Evolutionary conservation across 331 rosid species (phyloP).

Genomic region (Pyracantha coccinea): DNA sequence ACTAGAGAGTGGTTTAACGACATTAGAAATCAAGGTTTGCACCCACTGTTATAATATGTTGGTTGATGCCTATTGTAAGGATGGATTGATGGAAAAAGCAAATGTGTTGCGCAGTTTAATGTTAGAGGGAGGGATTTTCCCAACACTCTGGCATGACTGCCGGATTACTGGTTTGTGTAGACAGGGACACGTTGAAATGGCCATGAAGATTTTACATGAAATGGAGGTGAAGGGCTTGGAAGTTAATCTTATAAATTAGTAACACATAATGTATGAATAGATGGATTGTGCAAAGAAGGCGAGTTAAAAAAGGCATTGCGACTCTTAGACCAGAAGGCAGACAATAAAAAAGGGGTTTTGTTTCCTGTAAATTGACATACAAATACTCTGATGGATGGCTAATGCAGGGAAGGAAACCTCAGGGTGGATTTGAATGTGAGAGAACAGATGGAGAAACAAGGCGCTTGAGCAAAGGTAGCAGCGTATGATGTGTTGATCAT

Average conservation of each 20-base stretch:
- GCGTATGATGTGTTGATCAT: conserved; percentile 29
- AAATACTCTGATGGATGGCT: conserved; percentile 35
- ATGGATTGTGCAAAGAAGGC: conserved; percentile 19
- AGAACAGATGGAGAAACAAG: conserved; percentile 33
- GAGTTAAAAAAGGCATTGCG: conserved; percentile 24
- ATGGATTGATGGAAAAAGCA: conserved; percentile 29
- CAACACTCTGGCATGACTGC: conserved; percentile 27
- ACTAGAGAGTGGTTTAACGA: conserved; percentile 28
- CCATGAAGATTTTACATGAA: conserved; percentile 14
- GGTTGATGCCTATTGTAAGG: conserved; percentile 30
- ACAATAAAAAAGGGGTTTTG: conserved; percentile 19
- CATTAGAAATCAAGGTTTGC: conserved; percentile 14
- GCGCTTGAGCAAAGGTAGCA: conserved; percentile 21
- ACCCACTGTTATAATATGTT: conserved; percentile 25
- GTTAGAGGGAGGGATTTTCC: conserved; percentile 21
- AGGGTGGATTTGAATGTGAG: conserved; percentile 29
- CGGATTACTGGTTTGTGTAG: conserved; percentile 26
- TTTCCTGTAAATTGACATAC: conserved; percentile 26
- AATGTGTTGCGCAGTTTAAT: conserved; percentile 9
- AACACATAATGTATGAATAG: too few relatives aligned
- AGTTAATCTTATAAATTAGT: conserved; percentile 14
- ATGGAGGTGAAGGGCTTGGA: conserved; percentile 19
- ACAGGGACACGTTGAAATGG: conserved; percentile 25
- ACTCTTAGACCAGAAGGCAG: conserved; percentile 6
- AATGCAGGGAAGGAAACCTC: conserved; percentile 32